Evolutionary conservation across 495 filamentous ascomycete genomes (phyloP).

Genomic region (Evansstolkia leycettana): DNA sequence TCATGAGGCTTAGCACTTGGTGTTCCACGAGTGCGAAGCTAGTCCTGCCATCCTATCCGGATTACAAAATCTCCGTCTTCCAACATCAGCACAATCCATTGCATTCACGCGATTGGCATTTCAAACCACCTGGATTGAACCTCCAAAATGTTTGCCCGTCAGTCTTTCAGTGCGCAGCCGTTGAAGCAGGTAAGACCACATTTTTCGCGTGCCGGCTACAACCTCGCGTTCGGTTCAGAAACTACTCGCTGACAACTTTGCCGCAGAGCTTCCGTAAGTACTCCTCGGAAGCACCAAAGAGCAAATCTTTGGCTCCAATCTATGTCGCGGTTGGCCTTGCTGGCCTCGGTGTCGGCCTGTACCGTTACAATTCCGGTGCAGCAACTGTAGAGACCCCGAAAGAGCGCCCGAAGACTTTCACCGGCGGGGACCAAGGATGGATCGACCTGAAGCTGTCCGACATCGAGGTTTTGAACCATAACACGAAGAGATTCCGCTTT

Average conservation of each 20-base stretch:
- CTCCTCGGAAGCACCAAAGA: conserved; percentile 32
- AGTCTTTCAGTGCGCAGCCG: conserved; percentile 35
- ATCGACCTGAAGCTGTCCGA: conserved; percentile 65
- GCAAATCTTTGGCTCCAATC: conserved; percentile 28
- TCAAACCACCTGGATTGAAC: conserved; percentile 4
- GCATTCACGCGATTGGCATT: neutral
- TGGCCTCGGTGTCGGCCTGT: conserved; percentile 30
- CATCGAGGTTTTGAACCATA: conserved; percentile 69
- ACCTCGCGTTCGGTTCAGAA: too few species aligned
- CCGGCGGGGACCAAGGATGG: conserved; percentile 79
- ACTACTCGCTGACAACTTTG: neutral
- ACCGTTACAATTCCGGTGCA: conserved; percentile 26
- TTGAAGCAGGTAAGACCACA: conserved; percentile 30
- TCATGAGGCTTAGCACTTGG: conserved; percentile 8
- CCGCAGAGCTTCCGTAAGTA: conserved; percentile 39
- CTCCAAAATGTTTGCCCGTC: conserved; percentile 36
- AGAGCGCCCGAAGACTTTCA: conserved; percentile 46
- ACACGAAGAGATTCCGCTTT: conserved; percentile 83
- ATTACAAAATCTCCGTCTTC: conserved; percentile 1
- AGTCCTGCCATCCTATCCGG: too few species aligned
- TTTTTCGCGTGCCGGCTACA: neutral
- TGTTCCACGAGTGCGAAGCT: too few species aligned
- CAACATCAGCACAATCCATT: conserved; percentile 1
- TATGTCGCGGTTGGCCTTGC: conserved; percentile 28
- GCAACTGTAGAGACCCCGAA: conserved; percentile 21